Percentiles rank a stretch among this genome's conserved stretches.
These are phyloP conservation scores for Cyamopsis tetragonoloba DNA, from an alignment of 306 rosid genomes.

Conservation along the genomic window DNA sequence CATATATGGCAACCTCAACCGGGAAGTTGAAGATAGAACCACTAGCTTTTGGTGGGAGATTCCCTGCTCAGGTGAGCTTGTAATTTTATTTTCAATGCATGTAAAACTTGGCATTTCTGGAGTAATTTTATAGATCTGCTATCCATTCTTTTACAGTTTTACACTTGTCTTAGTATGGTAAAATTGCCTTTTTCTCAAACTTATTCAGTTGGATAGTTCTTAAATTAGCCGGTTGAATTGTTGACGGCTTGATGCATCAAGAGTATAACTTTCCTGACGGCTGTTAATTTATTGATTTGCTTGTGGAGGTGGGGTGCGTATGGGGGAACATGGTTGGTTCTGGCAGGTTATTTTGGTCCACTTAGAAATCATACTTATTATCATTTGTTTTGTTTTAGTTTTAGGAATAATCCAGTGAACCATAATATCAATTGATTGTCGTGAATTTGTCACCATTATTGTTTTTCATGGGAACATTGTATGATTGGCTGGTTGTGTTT, in stretches of 20 bases:
- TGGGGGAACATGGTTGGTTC: neutral
- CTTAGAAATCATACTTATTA: neutral
- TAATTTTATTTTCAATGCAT: conserved; percentile 10
- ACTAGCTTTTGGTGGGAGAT: conserved; percentile 54
- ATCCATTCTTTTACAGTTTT: neutral
- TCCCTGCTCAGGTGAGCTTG: conserved; percentile 71
- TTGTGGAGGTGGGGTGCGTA: neutral
- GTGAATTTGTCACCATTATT: neutral
- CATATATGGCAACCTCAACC: conserved; percentile 45
- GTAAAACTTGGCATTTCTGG: neutral
- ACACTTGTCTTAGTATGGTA: neutral
- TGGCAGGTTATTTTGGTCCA: neutral
- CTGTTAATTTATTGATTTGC: conserved; percentile 11
- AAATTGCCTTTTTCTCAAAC: neutral
- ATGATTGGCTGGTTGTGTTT: neutral
- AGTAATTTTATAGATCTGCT: neutral
- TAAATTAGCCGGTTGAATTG: neutral
- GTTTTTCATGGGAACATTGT: neutral
- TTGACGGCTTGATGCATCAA: neutral
- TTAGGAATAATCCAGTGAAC: neutral
- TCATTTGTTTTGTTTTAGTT: neutral
- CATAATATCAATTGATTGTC: neutral
- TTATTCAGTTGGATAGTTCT: neutral
- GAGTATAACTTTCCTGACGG: neutral
- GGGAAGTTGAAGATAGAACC: conserved; percentile 59